Evolutionary conservation across 345 rosid species (phyloP).

Genomic region (Salix viminalis): DNA sequence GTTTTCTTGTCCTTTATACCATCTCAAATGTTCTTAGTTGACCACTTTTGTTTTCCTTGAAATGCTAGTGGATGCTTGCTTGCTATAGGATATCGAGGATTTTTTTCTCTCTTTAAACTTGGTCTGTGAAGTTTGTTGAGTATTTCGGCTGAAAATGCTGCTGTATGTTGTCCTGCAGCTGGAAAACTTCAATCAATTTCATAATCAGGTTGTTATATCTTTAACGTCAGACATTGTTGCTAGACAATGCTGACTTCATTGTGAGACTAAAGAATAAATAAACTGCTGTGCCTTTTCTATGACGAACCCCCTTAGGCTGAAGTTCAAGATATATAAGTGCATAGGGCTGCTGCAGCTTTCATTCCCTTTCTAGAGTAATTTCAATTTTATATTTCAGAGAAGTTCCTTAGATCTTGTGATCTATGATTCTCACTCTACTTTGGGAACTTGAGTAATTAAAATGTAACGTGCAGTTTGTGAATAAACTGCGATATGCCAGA

Average conservation of each 20-base stretch:
- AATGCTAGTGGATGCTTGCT: neutral
- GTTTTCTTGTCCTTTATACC: neutral
- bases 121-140: neutral
- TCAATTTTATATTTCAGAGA: neutral
- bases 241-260: neutral
- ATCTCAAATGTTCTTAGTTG: neutral
- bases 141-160: neutral
- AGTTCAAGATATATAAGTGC: neutral
- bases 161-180: neutral
- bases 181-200: neutral
- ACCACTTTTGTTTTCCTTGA: neutral
- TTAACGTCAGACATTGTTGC: neutral
- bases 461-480: slow-evolving; percentile 66
- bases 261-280: neutral
- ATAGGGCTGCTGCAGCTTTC: neutral
- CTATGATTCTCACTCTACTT: neutral
- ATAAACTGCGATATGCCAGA: slow-evolving; percentile 84
- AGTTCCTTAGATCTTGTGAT: neutral
- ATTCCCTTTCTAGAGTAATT: neutral
- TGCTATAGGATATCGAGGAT: neutral
- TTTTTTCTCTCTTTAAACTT: too few species aligned
- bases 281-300: neutral
- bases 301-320: neutral
- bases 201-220: neutral
- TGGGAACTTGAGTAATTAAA: slow-evolving; percentile 12